phyloP scores from a whole-genome alignment of 805 yeast species.

The Candida nanaspora region DNA sequence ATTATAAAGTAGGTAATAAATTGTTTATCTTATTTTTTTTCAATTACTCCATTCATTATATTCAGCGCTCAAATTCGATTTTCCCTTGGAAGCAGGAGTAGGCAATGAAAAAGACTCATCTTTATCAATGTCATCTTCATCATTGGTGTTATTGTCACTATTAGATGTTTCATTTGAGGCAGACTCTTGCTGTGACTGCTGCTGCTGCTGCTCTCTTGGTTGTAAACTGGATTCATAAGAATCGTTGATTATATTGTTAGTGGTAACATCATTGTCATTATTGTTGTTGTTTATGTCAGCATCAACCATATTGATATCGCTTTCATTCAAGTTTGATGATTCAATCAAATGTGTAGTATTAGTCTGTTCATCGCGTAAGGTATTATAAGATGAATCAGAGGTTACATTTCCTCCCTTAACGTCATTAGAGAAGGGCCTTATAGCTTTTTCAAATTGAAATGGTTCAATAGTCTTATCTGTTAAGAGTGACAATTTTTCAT shows the following conservation, averaged over 20 bases:
- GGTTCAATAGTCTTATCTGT: slow-evolving; percentile 5
- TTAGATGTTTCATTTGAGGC: slow-evolving; percentile 1
- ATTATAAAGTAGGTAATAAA: no score
- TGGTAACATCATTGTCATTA: not conserved
- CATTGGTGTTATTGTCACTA: slow-evolving; percentile 4
- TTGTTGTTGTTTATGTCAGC: not conserved
- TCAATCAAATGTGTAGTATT: not conserved
- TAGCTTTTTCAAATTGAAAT: slow-evolving; percentile 8
- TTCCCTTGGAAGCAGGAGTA: not conserved
- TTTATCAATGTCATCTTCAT: slow-evolving; percentile 6
- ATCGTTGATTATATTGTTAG: not conserved
- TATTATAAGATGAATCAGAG: not conserved
- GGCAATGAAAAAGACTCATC: slow-evolving; percentile 9
- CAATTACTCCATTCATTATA: slow-evolving; percentile 4
- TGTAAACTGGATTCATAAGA: not conserved
- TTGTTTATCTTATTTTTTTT: no score
- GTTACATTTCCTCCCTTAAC: no score
- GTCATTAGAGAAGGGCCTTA: no score
- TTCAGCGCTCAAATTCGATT: not conserved
- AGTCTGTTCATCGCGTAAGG: not conserved
- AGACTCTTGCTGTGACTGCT: slow-evolving; percentile 2
- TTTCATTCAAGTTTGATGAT: not conserved
- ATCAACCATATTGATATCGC: not conserved
- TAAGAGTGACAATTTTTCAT: not conserved
- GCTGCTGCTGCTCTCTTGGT: slow-evolving; percentile 3